These are phyloP conservation scores for Daucus carota DNA, from an alignment of 129 eudicot species.

Conservation along the genomic window DNA sequence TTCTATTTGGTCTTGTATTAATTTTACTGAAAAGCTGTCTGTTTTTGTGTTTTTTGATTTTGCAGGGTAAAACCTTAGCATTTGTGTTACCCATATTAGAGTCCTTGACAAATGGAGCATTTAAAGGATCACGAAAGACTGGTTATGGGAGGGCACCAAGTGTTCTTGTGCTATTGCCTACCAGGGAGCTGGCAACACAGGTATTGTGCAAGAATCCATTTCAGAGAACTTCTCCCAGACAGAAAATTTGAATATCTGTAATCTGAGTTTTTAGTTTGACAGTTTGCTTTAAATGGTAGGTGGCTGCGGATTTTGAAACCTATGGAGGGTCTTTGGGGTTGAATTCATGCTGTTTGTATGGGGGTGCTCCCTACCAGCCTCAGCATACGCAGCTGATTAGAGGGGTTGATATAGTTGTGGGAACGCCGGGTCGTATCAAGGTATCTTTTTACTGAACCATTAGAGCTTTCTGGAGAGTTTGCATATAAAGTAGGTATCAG, in stretches of 20 bases:
- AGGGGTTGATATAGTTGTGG: slow-evolving; percentile 89
- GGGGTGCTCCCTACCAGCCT: slow-evolving; percentile 60
- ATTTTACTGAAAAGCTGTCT: not conserved
- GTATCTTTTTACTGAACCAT: slow-evolving; percentile 21
- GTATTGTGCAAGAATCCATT: slow-evolving; percentile 23
- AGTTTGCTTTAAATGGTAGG: slow-evolving; percentile 29
- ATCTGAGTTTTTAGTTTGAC: too few species aligned
- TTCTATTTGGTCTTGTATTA: too few species aligned
- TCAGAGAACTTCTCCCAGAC: not conserved
- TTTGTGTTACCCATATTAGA: slow-evolving; percentile 85
- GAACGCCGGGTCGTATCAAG: slow-evolving; percentile 95
- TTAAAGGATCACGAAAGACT: slow-evolving; percentile 46
- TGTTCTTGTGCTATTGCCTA: slow-evolving; percentile 83
- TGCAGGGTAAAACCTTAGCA: slow-evolving; percentile 86
- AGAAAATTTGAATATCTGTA: not conserved
- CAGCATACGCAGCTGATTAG: slow-evolving; percentile 61
- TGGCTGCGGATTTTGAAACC: slow-evolving; percentile 60
- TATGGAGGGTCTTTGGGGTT: slow-evolving; percentile 79
- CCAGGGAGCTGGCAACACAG: slow-evolving; percentile 87
- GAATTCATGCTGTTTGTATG: slow-evolving; percentile 70
- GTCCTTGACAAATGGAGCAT: slow-evolving; percentile 65
- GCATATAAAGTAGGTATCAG: not conserved
- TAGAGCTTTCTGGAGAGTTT: not conserved
- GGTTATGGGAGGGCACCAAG: slow-evolving; percentile 86
- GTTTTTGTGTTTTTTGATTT: not conserved